Conservation (phyloP, 345 rosid genomes). For the Psidium guajava region DNA sequence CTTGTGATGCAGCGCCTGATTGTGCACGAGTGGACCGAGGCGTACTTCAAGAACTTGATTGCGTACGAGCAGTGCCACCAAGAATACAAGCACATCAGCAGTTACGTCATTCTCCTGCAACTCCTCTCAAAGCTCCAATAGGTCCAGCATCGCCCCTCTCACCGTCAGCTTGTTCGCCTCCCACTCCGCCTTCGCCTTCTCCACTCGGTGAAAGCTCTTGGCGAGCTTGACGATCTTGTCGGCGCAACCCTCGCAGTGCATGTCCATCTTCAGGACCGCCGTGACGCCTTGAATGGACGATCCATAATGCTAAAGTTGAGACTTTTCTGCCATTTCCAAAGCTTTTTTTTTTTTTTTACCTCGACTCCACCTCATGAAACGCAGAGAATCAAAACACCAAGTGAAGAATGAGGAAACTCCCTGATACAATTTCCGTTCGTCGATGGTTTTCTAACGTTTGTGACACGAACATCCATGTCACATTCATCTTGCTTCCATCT, state of each 20-base stretch:
- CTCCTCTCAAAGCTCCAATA: constrained; percentile 29
- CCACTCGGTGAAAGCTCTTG: constrained; percentile 39
- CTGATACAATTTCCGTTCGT: neutral
- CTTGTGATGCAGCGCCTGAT: neutral
- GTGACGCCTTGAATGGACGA: neutral
- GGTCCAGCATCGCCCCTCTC: constrained; percentile 46
- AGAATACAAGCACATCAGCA: neutral
- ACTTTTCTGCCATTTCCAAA: neutral
- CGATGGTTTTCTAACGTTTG: too few species aligned
- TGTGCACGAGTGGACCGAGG: constrained; percentile 3
- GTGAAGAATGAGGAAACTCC: neutral
- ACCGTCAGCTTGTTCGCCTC: constrained; percentile 50
- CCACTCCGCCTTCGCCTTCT: constrained; percentile 41
- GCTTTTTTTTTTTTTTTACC: neutral
- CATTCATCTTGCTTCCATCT: too few species aligned
- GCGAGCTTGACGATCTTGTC: constrained; percentile 28
- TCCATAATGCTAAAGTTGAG: neutral
- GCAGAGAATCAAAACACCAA: neutral
- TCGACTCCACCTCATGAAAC: neutral
- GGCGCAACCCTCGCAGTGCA: constrained; percentile 86
- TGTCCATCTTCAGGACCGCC: constrained; percentile 58
- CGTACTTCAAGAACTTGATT: constrained; percentile 10
- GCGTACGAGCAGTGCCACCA: constrained; percentile 14
- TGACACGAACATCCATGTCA: too few species aligned
- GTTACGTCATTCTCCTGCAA: constrained; percentile 8